These are phyloP conservation scores for Casuarina equisetifolia DNA, from an alignment of 306 rosid species.

Conservation along the genomic window DNA sequence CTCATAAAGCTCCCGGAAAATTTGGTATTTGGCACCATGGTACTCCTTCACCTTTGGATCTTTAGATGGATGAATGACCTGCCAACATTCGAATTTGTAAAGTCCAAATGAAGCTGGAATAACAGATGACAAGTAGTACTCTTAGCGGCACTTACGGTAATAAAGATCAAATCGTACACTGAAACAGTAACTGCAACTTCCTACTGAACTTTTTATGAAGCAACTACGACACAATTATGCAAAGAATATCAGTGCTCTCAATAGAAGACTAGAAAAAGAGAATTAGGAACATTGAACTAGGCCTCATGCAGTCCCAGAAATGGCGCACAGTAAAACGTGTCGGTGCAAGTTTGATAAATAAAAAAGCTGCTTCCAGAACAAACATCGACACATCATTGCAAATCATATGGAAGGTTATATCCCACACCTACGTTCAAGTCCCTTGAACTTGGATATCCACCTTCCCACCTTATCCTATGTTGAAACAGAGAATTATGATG, in stretches of 20 bases:
- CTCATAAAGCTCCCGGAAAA: conserved; percentile 74
- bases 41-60: conserved; percentile 83
- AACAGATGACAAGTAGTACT: background rate
- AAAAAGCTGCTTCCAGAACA: conserved; percentile 7
- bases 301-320: background rate
- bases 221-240: no score
- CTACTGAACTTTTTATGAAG: background rate
- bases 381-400: background rate
- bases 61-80: conserved; percentile 82
- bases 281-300: background rate
- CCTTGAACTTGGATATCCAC: conserved; percentile 19
- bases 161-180: background rate
- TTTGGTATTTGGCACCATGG: conserved; percentile 81
- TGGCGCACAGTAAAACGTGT: background rate
- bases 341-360: conserved; percentile 4
- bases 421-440: conserved; percentile 2
- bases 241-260: no score
- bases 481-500: background rate
- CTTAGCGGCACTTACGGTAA: no score
- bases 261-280: no score
- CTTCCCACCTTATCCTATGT: conserved; percentile 12
- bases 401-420: conserved; percentile 16
- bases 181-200: background rate
- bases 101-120: conserved; percentile 13
- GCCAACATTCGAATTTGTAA: conserved; percentile 26